Evolutionary conservation across 768 basidiomycete species (phyloP).

Genomic region (Lactarius hatsudake): DNA sequence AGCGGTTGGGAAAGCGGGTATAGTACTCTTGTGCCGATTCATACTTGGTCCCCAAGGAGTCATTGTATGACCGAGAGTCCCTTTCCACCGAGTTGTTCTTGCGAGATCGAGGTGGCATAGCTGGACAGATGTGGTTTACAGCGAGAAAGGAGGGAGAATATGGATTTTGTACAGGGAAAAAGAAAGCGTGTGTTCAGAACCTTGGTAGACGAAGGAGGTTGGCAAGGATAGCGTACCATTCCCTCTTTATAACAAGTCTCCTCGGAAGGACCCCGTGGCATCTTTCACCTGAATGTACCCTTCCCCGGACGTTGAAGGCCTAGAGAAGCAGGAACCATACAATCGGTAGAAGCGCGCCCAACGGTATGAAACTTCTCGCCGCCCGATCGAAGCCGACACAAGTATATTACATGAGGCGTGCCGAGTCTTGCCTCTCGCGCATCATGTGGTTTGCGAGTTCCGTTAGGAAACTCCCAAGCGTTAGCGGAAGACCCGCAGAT

Average conservation of each 20-base stretch:
- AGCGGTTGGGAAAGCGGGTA: slow-evolving; percentile 3
- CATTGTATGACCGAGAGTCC: not conserved
- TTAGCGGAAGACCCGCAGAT: not conserved
- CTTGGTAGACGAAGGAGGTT: not conserved
- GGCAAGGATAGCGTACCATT: not conserved
- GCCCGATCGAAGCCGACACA: not conserved
- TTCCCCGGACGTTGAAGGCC: not conserved
- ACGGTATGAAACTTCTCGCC: not conserved
- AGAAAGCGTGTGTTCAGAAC: not conserved
- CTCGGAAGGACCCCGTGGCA: not conserved
- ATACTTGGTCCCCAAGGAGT: not conserved
- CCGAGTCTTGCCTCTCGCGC: not conserved
- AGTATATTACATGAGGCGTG: not conserved
- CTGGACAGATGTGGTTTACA: not conserved
- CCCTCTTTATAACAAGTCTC: not conserved
- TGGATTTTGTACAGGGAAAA: not conserved
- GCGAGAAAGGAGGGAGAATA: not conserved
- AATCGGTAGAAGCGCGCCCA: not conserved
- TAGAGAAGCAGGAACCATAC: not conserved
- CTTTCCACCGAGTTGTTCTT: not conserved
- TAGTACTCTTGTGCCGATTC: not conserved
- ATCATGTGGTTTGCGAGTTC: not conserved
- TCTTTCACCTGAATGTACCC: not conserved
- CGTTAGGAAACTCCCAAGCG: not conserved
- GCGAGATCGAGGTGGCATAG: not conserved